A percentile compares a stretch with the other conserved stretches of the same genome.
These are phyloP conservation scores for Bacidia gigantensis DNA, from an alignment of 495 filamentous ascomycete species.

Conservation along the genomic window DNA sequence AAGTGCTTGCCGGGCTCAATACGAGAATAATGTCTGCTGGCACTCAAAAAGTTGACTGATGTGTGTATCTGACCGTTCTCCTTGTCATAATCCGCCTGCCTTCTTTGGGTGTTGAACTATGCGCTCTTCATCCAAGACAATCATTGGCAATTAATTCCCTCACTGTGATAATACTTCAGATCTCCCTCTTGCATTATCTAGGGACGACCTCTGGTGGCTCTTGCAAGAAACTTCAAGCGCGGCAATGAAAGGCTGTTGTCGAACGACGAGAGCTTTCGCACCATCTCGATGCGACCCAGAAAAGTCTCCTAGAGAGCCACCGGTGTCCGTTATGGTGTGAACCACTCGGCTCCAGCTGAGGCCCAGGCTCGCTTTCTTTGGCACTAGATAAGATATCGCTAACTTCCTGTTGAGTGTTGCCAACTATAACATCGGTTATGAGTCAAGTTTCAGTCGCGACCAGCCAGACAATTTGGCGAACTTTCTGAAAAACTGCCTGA, in stretches of 20 bases:
- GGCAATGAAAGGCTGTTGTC: not conserved
- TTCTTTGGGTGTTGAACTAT: too few relatives aligned
- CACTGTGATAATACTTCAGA: not conserved
- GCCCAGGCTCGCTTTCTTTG: not conserved
- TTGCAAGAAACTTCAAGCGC: not conserved
- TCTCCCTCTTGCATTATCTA: not conserved
- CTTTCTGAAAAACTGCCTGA: not conserved
- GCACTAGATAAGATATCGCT: not conserved
- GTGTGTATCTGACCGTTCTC: too few relatives aligned
- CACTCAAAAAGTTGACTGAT: too few relatives aligned
- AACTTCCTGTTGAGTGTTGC: not conserved
- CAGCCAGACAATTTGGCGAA: not conserved
- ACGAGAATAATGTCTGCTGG: too few relatives aligned
- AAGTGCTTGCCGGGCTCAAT: too few relatives aligned
- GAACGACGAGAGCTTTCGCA: not conserved
- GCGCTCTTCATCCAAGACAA: too few relatives aligned
- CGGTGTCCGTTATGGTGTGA: not conserved
- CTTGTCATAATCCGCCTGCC: too few relatives aligned
- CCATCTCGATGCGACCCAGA: not conserved
- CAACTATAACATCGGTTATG: not conserved
- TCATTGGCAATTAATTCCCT: not conserved
- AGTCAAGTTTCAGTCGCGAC: not conserved
- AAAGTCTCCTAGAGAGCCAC: not conserved
- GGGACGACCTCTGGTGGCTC: not conserved
- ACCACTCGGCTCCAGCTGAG: not conserved